phyloP scores from a whole-genome alignment of 2,329 filamentous ascomycete species.

The Pyrenochaeta sp. region DNA sequence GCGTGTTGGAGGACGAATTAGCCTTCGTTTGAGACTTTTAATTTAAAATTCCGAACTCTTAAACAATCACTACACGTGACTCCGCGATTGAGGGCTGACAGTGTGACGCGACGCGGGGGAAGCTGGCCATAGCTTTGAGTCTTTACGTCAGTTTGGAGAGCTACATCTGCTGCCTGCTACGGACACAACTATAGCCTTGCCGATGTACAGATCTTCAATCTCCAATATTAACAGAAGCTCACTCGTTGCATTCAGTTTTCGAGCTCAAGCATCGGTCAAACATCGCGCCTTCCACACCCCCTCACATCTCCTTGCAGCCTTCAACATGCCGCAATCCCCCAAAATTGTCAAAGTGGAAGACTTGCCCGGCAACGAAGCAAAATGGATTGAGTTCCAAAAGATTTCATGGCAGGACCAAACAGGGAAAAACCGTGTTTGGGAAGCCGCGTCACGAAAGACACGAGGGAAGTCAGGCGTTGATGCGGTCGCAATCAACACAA shows the following conservation, averaged over 20 bases:
- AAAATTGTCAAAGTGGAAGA: conserved; percentile 53
- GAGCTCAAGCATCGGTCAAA: background rate
- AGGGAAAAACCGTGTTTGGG: conserved; percentile 59
- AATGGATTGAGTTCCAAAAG: conserved; percentile 66
- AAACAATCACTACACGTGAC: too few species aligned
- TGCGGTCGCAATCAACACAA: conserved; percentile 67
- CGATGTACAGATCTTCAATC: conserved; percentile 11
- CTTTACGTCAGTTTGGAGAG: conserved; percentile 15
- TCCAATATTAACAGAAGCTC: background rate
- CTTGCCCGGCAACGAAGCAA: conserved; percentile 61
- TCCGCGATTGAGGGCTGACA: too few species aligned
- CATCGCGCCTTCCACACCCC: conserved; percentile 22
- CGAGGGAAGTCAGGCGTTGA: conserved; percentile 66
- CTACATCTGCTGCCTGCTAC: background rate
- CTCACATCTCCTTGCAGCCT: conserved; percentile 24
- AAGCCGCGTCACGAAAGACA: conserved; percentile 60
- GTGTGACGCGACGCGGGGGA: background rate
- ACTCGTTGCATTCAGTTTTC: background rate
- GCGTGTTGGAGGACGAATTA: too few species aligned
- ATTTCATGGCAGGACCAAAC: conserved; percentile 60
- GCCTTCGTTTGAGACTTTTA: too few species aligned
- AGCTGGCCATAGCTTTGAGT: conserved; percentile 4
- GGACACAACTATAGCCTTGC: background rate
- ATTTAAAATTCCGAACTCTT: too few species aligned
- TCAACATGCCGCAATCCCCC: conserved; percentile 43